Evolutionary conservation across 2,329 filamentous ascomycete genomes (phyloP).

Genomic region (Clarireedia homoeocarpa): DNA sequence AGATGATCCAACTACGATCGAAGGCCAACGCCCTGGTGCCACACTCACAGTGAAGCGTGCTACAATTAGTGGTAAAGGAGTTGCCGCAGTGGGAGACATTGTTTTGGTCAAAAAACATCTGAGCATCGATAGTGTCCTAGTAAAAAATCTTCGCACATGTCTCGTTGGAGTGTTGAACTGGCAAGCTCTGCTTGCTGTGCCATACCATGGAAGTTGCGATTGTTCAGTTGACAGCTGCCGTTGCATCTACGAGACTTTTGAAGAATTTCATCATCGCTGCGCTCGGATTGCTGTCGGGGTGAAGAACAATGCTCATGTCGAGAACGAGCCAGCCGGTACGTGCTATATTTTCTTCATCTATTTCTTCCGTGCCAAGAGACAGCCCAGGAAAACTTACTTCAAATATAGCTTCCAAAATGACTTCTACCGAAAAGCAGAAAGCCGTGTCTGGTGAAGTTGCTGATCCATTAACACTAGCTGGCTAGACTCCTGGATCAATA

Average conservation of each 20-base stretch:
- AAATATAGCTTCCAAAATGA: too few species aligned
- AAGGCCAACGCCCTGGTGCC: background rate
- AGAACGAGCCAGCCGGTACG: too few species aligned
- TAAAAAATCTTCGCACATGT: slow-evolving; percentile 4
- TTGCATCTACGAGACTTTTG: slow-evolving; percentile 4
- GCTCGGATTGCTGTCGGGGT: background rate
- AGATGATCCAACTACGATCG: background rate
- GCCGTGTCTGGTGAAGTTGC: too few species aligned
- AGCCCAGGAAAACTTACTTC: too few species aligned
- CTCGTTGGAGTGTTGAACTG: background rate
- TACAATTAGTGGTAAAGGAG: too few species aligned
- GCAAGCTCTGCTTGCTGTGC: background rate
- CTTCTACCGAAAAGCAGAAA: too few species aligned
- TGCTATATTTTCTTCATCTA: too few species aligned
- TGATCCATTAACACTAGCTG: background rate
- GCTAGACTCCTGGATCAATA: background rate
- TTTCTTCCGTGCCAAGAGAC: too few species aligned
- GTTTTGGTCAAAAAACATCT: background rate
- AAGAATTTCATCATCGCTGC: background rate
- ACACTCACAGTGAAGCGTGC: background rate
- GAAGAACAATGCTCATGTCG: too few species aligned
- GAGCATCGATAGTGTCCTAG: background rate
- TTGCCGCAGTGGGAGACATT: slow-evolving; percentile 1
- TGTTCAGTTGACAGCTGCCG: background rate
- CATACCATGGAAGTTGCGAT: slow-evolving; percentile 1